Evolutionary conservation across 768 basidiomycete species (phyloP).

Genomic region (Boletus edulis): DNA sequence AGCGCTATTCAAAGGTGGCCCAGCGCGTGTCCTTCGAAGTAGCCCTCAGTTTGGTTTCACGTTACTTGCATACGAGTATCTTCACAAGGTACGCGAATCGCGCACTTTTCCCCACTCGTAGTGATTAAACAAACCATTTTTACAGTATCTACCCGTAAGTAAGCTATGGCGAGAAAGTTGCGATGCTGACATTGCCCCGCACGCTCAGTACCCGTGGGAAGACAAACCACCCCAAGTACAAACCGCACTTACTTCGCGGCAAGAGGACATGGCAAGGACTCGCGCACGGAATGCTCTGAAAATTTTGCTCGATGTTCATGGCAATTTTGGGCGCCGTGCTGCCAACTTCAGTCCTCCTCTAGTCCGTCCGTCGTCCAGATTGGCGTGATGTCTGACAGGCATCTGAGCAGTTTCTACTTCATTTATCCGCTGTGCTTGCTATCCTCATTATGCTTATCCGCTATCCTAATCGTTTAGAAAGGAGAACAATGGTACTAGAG

Average conservation of each 20-base stretch:
- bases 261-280: slow-evolving; percentile 83
- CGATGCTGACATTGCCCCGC: slow-evolving; percentile 3
- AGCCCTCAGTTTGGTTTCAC: slow-evolving; percentile 96
- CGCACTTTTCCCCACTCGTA: background rate
- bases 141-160: slow-evolving; percentile 34
- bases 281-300: slow-evolving; percentile 95
- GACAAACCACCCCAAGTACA: slow-evolving; percentile 64
- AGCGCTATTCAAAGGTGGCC: slow-evolving; percentile 90
- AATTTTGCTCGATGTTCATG: slow-evolving; percentile 84
- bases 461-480: slow-evolving; percentile 19
- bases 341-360: slow-evolving; percentile 33
- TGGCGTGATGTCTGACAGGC: slow-evolving; percentile 13
- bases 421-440: background rate
- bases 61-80: slow-evolving; percentile 74
- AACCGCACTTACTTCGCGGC: slow-evolving; percentile 66
- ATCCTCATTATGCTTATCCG: slow-evolving; percentile 10
- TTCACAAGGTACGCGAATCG: slow-evolving; percentile 52
- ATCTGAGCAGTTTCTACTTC: background rate
- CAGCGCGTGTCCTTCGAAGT: slow-evolving; percentile 82
- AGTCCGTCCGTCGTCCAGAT: slow-evolving; percentile 16
- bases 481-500: slow-evolving; percentile 9
- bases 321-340: slow-evolving; percentile 75
- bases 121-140: background rate
- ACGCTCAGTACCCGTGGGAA: slow-evolving; percentile 75
- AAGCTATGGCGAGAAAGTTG: background rate